Percentiles rank a stretch among this genome's conserved stretches.
Conservation (phyloP, 768 basidiomycete species). For the Pholiota microspora region DNA sequence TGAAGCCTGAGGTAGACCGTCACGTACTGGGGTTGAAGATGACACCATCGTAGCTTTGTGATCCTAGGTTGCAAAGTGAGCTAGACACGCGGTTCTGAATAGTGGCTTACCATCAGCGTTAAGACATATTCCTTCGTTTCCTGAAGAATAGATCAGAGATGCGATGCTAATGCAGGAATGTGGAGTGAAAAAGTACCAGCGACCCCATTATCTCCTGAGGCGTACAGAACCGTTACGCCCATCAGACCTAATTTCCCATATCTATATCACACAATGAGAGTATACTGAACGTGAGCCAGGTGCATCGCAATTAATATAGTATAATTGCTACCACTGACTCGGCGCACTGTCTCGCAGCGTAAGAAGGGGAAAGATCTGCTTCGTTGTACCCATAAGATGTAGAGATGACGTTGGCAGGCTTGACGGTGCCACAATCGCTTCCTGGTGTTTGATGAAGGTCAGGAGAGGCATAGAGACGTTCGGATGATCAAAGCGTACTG, state of each 20-base stretch:
- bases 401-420: slow-evolving; percentile 39
- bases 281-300: no score
- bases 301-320: no score
- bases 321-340: slow-evolving; percentile 35
- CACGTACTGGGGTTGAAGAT: slow-evolving; percentile 35
- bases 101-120: slow-evolving; percentile 38
- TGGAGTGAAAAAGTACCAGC: slow-evolving; percentile 24
- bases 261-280: slow-evolving; percentile 7
- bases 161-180: background rate
- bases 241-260: slow-evolving; percentile 54
- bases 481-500: slow-evolving; percentile 15
- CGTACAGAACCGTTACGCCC: slow-evolving; percentile 54
- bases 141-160: slow-evolving; percentile 9
- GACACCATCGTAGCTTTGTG: slow-evolving; percentile 26
- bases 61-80: slow-evolving; percentile 14
- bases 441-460: slow-evolving; percentile 10
- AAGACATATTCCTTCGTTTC: slow-evolving; percentile 28
- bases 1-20: background rate
- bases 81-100: background rate
- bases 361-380: slow-evolving; percentile 32
- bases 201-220: slow-evolving; percentile 62
- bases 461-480: background rate
- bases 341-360: slow-evolving; percentile 38
- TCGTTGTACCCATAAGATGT: slow-evolving; percentile 43
- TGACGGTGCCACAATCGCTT: slow-evolving; percentile 35